Base-by-base conservation (phyloP, 768 basidiomycete species). In the Pleurotus citrinopileatus region DNA sequence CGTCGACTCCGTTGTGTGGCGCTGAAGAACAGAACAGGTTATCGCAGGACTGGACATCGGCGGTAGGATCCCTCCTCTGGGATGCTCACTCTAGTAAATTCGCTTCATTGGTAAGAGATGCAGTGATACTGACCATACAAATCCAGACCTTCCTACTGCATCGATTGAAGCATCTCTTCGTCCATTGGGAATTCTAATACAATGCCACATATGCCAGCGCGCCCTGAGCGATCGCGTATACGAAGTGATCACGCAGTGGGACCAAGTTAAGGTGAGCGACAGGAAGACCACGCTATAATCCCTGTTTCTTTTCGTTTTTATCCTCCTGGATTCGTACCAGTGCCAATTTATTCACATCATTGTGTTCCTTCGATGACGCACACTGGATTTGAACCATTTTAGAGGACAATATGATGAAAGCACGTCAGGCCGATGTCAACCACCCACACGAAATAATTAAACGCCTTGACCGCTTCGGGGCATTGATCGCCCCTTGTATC, bases 241-340 rank as follows among this genome's bases (percentile, higher is more conserved):
- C 54, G 67, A 70, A 17, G 71, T 83, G 25, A 60, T 81, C 19
- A 59, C 73, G 13, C 73, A 80, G 59, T 84, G 83, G 82, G 75
- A 78, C 3, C 68, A 72, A 1, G 79, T 83, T 29, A 83, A 82
- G 70, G 82, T 82, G 57, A 27, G 59, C 20, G 7, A 9, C 10
- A 40, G 6, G 8, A 8, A 7, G 17, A n/a, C n/a, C n/a, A n/a
- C n/a, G n/a, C n/a, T n/a, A n/a, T n/a, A n/a, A n/a, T n/a, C n/a
- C n/a, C n/a, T n/a, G n/a, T n/a, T n/a, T n/a, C n/a, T n/a, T n/a
- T n/a, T n/a, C n/a, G n/a, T n/a, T n/a, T n/a, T n/a, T n/a, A n/a
- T n/a, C n/a, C n/a, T n/a, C n/a, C n/a, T n/a, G n/a, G n/a, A n/a
- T n/a, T n/a, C n/a, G n/a, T n/a, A n/a, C n/a, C n/a, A n/a, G n/a